phyloP scores from a whole-genome alignment of 805 yeast genomes.

The Zygoascus biomembranicola region DNA sequence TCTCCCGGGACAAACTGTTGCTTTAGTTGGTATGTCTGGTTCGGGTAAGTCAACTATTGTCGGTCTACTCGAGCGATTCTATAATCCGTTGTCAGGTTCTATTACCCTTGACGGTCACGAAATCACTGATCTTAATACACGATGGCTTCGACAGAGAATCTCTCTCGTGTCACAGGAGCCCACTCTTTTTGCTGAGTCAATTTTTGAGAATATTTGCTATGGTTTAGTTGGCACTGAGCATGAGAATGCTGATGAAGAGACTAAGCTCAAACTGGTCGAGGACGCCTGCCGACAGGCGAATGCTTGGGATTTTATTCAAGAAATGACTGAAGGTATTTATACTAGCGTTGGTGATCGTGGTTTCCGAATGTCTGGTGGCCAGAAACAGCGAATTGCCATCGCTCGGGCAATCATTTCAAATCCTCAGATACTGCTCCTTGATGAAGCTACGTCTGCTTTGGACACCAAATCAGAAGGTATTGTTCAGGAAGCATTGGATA shows the following conservation, averaged over 20 bases:
- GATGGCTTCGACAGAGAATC: slow-evolving; percentile 62
- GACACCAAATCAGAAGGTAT: slow-evolving; percentile 64
- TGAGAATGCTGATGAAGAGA: slow-evolving; percentile 39
- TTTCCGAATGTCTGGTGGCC: slow-evolving; percentile 55
- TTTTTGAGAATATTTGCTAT: slow-evolving; percentile 78
- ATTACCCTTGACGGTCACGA: slow-evolving; percentile 81
- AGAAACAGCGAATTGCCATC: slow-evolving; percentile 57
- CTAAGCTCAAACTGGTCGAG: neutral
- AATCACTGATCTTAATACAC: slow-evolving; percentile 60
- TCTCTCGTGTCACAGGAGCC: slow-evolving; percentile 97
- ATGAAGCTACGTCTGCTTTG: slow-evolving; percentile 51
- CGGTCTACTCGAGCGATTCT: slow-evolving; percentile 78
- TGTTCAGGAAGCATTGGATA: slow-evolving; percentile 62
- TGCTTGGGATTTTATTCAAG: slow-evolving; percentile 37
- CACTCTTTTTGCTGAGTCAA: slow-evolving; percentile 82
- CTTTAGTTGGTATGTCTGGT: slow-evolving; percentile 94
- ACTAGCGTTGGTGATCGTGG: slow-evolving; percentile 62
- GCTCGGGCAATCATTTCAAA: slow-evolving; percentile 55
- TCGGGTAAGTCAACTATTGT: slow-evolving; percentile 90
- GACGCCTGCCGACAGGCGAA: slow-evolving; percentile 21
- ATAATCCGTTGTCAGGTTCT: slow-evolving; percentile 67
- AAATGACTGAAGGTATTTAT: slow-evolving; percentile 71
- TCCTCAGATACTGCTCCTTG: slow-evolving; percentile 48
- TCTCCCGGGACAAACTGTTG: slow-evolving; percentile 85
- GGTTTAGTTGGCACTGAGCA: slow-evolving; percentile 70